A percentile compares a stretch with the other conserved stretches of the same genome.
Evolutionary conservation across 495 filamentous ascomycete species (phyloP).

Genomic region (Neurospora sp.): DNA sequence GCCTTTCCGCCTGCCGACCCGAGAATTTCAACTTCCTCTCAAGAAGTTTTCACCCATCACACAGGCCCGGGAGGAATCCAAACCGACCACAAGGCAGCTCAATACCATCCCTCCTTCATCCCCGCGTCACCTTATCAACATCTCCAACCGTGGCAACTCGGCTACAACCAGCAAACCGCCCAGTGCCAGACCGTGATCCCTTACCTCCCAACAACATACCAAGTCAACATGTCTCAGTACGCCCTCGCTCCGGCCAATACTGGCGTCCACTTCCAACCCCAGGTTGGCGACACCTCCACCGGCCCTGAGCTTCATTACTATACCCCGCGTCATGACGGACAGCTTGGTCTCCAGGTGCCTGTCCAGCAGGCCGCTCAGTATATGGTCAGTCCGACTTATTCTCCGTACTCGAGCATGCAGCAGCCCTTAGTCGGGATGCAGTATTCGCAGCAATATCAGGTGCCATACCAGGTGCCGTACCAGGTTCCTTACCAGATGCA

Average conservation of each 20-base stretch:
- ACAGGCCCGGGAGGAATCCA: neutral
- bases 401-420: neutral
- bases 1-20: neutral
- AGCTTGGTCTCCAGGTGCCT: neutral
- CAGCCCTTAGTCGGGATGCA: neutral
- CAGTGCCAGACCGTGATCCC: conserved; percentile 4
- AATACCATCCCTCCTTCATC: neutral
- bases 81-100: neutral
- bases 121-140: neutral
- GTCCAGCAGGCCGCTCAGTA: conserved; percentile 4
- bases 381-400: neutral
- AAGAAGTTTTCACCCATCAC: neutral
- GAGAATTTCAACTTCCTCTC: neutral
- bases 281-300: conserved; percentile 33
- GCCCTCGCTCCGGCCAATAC: conserved; percentile 2
- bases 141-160: neutral
- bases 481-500: neutral
- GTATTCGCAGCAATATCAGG: neutral
- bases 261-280: conserved; percentile 36
- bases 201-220: neutral
- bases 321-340: conserved; percentile 31
- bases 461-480: neutral
- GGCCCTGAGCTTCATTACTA: conserved; percentile 36
- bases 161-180: neutral
- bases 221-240: neutral